Percentiles rank a stretch among this genome's conserved stretches.
phyloP scores from a whole-genome alignment of 176 grass and related monocot species.

The Saccharum officinarum region DNA sequence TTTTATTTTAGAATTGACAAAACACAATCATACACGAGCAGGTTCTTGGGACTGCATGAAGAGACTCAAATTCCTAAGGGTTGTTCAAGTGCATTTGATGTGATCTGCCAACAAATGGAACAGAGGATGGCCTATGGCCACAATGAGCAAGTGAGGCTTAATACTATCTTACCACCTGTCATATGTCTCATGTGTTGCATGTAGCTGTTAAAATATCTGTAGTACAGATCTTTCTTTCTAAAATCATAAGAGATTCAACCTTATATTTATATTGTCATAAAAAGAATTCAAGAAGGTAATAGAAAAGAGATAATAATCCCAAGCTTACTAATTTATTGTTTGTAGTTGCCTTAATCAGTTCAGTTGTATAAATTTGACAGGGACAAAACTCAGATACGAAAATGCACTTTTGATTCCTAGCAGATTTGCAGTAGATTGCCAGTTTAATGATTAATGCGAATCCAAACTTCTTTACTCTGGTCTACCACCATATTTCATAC shows the following conservation, averaged over 20 bases:
- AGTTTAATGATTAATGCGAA: slow-evolving; percentile 5
- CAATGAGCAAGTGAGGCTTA: slow-evolving; percentile 63
- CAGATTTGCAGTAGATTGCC: background rate
- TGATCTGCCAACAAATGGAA: slow-evolving; percentile 77
- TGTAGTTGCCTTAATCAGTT: background rate
- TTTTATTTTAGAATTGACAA: slow-evolving; percentile 32
- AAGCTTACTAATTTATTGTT: background rate
- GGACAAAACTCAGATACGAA: background rate
- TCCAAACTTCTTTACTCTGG: background rate
- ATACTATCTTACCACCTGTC: background rate
- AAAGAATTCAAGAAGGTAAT: background rate
- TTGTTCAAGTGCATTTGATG: slow-evolving; percentile 79
- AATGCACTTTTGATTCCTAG: background rate
- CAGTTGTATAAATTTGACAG: background rate
- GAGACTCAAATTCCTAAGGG: slow-evolving; percentile 55
- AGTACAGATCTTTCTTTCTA: background rate
- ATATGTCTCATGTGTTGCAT: slow-evolving; percentile 5
- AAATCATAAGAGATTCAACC: background rate
- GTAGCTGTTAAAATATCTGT: background rate
- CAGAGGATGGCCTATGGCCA: slow-evolving; percentile 67
- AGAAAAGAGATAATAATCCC: background rate
- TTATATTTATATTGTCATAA: background rate
- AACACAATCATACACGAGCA: slow-evolving; percentile 23
- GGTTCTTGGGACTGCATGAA: slow-evolving; percentile 83
- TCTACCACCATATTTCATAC: background rate